A percentile compares a stretch with the other conserved stretches of the same genome.
These are phyloP conservation scores for Pyracantha coccinea DNA, from an alignment of 331 rosid genomes.

Conservation along the genomic window DNA sequence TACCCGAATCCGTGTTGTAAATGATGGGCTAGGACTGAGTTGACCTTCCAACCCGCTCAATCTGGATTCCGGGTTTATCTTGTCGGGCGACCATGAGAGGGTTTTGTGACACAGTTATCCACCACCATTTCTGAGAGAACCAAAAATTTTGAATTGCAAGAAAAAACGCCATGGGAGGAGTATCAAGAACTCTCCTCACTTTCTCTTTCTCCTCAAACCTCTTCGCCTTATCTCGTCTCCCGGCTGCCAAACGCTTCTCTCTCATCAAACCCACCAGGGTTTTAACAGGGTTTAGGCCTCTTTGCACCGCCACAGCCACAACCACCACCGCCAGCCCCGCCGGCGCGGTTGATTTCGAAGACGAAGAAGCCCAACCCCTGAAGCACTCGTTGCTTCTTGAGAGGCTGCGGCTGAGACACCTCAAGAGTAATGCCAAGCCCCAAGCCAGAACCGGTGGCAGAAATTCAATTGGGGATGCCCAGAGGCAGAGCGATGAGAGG, in stretches of 20 bases:
- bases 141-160: neutral
- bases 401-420: constrained; percentile 60
- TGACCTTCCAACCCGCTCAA: neutral
- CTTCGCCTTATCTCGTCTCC: constrained; percentile 37
- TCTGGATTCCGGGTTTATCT: neutral
- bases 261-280: constrained; percentile 33
- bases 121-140: neutral
- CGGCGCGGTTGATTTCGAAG: constrained; percentile 12
- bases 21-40: too few species aligned
- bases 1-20: too few species aligned
- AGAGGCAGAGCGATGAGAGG: constrained; percentile 19
- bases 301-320: constrained; percentile 32
- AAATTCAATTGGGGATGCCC: constrained; percentile 2
- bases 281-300: constrained; percentile 45
- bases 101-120: neutral
- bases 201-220: constrained; percentile 42
- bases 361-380: constrained; percentile 24
- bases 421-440: constrained; percentile 34
- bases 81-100: neutral
- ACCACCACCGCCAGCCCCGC: constrained; percentile 3
- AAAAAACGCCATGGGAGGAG: constrained; percentile 48
- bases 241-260: constrained; percentile 35
- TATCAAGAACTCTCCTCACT: constrained; percentile 51
- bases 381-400: constrained; percentile 73
- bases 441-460: neutral